phyloP scores from a whole-genome alignment of 257 asterid species.

The Leptodermis oblonga region DNA sequence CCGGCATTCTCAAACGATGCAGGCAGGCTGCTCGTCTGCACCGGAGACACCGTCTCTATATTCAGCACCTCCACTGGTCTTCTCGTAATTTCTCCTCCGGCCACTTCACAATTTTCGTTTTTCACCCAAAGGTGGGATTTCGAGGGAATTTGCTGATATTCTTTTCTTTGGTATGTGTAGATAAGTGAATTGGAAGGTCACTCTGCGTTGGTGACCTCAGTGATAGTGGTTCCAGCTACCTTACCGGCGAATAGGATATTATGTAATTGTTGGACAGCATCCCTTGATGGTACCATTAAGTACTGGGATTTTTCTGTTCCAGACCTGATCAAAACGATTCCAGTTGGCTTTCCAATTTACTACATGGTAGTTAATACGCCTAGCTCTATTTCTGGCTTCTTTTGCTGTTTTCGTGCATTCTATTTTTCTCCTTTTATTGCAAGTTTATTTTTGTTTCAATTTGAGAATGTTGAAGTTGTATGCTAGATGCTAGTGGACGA shows the following conservation, averaged over 20 bases:
- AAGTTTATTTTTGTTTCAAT: neutral
- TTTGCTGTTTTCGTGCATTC: neutral
- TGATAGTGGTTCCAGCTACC: constrained; percentile 65
- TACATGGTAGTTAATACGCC: constrained; percentile 48
- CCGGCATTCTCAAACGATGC: constrained; percentile 94
- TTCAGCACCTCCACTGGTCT: constrained; percentile 91
- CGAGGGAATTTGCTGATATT: neutral
- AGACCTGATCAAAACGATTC: constrained; percentile 56
- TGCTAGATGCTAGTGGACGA: neutral
- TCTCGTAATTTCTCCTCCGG: constrained; percentile 38
- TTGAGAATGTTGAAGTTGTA: neutral
- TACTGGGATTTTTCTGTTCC: constrained; percentile 85
- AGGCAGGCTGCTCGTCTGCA: constrained; percentile 72
- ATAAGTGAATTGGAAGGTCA: constrained; percentile 87
- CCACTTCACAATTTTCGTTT: neutral
- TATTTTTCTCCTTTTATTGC: too few species aligned
- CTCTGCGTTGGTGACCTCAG: constrained; percentile 67
- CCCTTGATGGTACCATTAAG: constrained; percentile 84
- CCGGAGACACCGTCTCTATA: constrained; percentile 76
- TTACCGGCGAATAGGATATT: constrained; percentile 44
- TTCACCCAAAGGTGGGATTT: neutral
- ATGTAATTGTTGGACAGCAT: constrained; percentile 82
- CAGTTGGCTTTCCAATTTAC: constrained; percentile 54
- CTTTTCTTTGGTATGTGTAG: constrained; percentile 37
- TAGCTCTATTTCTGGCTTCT: neutral